Evolutionary conservation across 2,329 filamentous ascomycete species (phyloP).

Genomic region (Fusarium staphyleae): DNA sequence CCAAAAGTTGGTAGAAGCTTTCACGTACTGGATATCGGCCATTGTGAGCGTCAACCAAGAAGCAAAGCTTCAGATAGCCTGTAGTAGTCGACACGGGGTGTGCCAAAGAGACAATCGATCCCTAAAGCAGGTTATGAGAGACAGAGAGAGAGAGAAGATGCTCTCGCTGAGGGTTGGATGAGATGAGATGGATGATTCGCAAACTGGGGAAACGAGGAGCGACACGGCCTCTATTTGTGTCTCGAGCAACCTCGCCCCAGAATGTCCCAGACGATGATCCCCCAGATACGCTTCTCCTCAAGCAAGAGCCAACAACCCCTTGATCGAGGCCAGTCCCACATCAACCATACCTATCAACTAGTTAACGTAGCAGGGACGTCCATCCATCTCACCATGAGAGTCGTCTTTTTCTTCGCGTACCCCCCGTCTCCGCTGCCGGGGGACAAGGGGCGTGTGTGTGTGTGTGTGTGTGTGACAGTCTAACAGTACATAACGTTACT

Average conservation of each 20-base stretch:
- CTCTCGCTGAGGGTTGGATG: constrained; percentile 7
- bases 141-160: neutral
- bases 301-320: neutral
- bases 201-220: constrained; percentile 14
- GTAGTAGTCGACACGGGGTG: neutral
- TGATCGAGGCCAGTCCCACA: neutral
- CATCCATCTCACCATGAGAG: neutral
- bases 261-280: neutral
- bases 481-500: neutral
- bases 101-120: neutral
- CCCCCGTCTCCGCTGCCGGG: neutral
- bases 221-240: constrained; percentile 15
- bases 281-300: neutral
- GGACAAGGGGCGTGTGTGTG: neutral
- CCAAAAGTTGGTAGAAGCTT: neutral
- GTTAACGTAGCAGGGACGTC: too few relatives aligned
- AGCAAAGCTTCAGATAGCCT: constrained; percentile 2
- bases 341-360: neutral
- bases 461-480: neutral
- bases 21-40: constrained; percentile 34
- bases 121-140: neutral
- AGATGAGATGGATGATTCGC: neutral
- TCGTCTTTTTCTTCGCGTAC: neutral
- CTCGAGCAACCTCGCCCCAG: neutral
- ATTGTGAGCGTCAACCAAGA: constrained; percentile 28